phyloP scores from a whole-genome alignment of 139 green algal genomes.

The Astrephomene gubernaculifera region DNA sequence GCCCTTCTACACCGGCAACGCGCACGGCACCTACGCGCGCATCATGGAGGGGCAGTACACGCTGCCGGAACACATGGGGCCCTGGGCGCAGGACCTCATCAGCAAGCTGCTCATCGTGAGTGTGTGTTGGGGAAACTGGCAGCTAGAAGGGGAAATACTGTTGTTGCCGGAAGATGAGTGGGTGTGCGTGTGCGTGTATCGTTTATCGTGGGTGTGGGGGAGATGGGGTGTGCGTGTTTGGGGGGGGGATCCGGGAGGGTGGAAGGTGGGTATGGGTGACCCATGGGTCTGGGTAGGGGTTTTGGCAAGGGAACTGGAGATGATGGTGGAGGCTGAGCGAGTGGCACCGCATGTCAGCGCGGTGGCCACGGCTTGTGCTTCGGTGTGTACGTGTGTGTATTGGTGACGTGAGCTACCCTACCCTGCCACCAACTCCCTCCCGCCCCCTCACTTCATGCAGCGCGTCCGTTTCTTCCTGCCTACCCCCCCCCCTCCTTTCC shows the following conservation, averaged over 20 bases:
- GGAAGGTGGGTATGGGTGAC: no score
- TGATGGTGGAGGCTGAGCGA: no score
- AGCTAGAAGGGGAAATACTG: neutral
- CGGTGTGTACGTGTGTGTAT: no score
- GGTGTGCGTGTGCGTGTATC: no score
- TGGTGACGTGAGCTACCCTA: neutral
- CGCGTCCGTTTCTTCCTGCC: neutral
- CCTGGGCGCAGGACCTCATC: conserved; percentile 59
- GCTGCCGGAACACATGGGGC: conserved; percentile 50
- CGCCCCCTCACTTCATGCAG: neutral
- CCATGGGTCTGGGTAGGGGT: no score
- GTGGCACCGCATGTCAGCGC: no score
- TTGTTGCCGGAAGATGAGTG: neutral
- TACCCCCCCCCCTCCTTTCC: neutral
- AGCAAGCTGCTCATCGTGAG: conserved; percentile 48
- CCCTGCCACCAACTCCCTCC: neutral
- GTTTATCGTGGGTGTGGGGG: no score
- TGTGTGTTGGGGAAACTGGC: neutral
- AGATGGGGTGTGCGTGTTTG: no score
- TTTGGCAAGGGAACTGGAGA: no score
- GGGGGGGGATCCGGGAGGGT: no score
- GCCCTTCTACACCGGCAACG: conserved; percentile 79
- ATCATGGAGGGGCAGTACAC: conserved; percentile 53
- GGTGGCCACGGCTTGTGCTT: no score
- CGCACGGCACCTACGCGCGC: conserved; percentile 42